Evolutionary conservation across 1,284 basidiomycete genomes (phyloP).

Genomic region (Peniophora sp.): DNA sequence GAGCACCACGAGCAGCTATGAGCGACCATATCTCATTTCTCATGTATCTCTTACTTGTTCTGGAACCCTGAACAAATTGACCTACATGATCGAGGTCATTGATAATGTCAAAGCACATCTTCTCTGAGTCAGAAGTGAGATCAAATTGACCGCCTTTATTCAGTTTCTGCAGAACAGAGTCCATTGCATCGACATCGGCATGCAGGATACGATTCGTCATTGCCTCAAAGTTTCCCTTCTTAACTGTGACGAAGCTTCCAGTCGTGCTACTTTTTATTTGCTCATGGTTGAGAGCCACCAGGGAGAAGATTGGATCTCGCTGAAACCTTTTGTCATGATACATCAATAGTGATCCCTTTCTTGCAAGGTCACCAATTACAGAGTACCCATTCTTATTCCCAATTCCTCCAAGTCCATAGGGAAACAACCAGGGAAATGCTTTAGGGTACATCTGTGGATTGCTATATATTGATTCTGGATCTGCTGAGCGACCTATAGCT

Average conservation of each 20-base stretch:
- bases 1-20: constrained; percentile 21
- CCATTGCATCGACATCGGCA: not conserved
- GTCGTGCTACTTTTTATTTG: constrained; percentile 23
- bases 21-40: constrained; percentile 30
- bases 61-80: constrained; percentile 23
- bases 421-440: constrained; percentile 30
- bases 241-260: constrained; percentile 20
- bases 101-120: constrained; percentile 24
- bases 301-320: constrained; percentile 17
- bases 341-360: constrained; percentile 17
- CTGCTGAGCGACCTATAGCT: constrained; percentile 13
- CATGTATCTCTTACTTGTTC: constrained; percentile 24
- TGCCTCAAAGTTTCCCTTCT: constrained; percentile 6
- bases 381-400: constrained; percentile 11
- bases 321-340: not conserved
- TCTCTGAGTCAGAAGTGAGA: constrained; percentile 21
- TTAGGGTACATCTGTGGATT: constrained; percentile 23
- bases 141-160: constrained; percentile 17
- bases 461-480: constrained; percentile 19
- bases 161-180: not conserved
- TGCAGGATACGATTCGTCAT: not conserved
- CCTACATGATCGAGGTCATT: constrained; percentile 25
- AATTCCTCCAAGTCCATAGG: constrained; percentile 26
- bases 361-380: constrained; percentile 6
- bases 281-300: constrained; percentile 32